Base-by-base conservation (phyloP, 495 filamentous ascomycete genomes). In the Trichoderma parareesei region DNA sequence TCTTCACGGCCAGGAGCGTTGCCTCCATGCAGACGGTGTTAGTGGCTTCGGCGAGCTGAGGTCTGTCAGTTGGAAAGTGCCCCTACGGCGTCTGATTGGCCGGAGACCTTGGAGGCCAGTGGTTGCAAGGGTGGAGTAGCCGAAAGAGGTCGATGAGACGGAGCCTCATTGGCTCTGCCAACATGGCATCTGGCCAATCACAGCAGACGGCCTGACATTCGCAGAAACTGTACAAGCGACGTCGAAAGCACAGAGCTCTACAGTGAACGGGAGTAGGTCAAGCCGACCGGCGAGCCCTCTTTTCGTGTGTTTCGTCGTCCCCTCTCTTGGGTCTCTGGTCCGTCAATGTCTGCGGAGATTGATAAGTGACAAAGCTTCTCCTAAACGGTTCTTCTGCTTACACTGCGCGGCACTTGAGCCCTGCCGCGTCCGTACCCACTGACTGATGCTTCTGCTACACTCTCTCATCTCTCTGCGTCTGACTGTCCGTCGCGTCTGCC, bases 361-460 rank as follows among this genome's bases (percentile, higher is more conserved):
- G 53, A 57, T 57, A 57, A 57, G 33, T 57, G 53, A 57, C 53
- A 57, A 57, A 57, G 53, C 53, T 57, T 57, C 53, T 57, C 53
- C 16, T 35, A 37, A 37, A 57, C 20, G 53, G 53, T 27, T 33
- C 33, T 35, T 57, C 53, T 35, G 53, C 20, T 41, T 35, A 27
- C 53, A 57, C 20, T 37, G 13, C 53, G 14, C 53, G 53, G 53
- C 53, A 57, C 53, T 57, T 37, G 53, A 37, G 8, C 53, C 8
- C 37, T 49, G 16, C 46, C 46, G 16, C 16, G 20, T 49, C 46
- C 20, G 46, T 18, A 11, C 3, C 40, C 40, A 41, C 40, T 11
- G 40, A 41, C 40, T 11, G 40, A 41, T 41, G 6, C 6, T 11
- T 41, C 11, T 41, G 40, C 40, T 27, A 27, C 27, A 27, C 27